A percentile compares a stretch with the other conserved stretches of the same genome.
These are phyloP conservation scores for Pestalotiopsis sp. DNA, from an alignment of 2,329 filamentous ascomycete species.

Conservation along the genomic window DNA sequence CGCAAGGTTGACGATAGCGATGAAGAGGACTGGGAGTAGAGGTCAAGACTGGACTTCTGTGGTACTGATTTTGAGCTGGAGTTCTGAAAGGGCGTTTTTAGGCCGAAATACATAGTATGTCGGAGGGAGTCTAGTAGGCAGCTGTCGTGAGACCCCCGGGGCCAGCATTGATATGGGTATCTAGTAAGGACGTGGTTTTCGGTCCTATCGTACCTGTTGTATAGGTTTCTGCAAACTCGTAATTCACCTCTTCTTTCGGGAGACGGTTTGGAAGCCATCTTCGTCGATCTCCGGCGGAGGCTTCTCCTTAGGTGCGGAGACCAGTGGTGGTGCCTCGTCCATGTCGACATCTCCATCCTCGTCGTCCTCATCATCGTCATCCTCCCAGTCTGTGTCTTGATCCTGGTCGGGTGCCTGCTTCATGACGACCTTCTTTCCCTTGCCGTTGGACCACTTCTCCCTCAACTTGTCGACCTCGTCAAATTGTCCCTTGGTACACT, in stretches of 20 bases:
- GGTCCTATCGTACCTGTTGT: neutral
- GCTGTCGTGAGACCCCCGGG: slow-evolving; percentile 25
- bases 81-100: slow-evolving; percentile 11
- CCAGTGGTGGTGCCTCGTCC: slow-evolving; percentile 68
- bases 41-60: neutral
- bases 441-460: slow-evolving; percentile 62
- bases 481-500: slow-evolving; percentile 68
- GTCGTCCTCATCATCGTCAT: slow-evolving; percentile 56
- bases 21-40: slow-evolving; percentile 54
- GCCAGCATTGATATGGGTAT: slow-evolving; percentile 7
- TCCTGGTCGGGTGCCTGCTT: slow-evolving; percentile 29
- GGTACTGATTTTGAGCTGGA: slow-evolving; percentile 11
- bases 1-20: slow-evolving; percentile 65
- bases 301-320: slow-evolving; percentile 62
- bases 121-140: slow-evolving; percentile 11
- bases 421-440: slow-evolving; percentile 57
- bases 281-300: slow-evolving; percentile 74
- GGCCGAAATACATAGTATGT: neutral
- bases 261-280: slow-evolving; percentile 79
- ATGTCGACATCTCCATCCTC: slow-evolving; percentile 64
- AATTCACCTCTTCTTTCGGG: slow-evolving; percentile 62
- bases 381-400: slow-evolving; percentile 47
- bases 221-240: neutral
- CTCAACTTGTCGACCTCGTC: slow-evolving; percentile 66
- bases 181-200: neutral